A percentile compares a stretch with the other conserved stretches of the same genome.
Evolutionary conservation across 768 basidiomycete species (phyloP).

Genomic region (Tricholoma sp.): DNA sequence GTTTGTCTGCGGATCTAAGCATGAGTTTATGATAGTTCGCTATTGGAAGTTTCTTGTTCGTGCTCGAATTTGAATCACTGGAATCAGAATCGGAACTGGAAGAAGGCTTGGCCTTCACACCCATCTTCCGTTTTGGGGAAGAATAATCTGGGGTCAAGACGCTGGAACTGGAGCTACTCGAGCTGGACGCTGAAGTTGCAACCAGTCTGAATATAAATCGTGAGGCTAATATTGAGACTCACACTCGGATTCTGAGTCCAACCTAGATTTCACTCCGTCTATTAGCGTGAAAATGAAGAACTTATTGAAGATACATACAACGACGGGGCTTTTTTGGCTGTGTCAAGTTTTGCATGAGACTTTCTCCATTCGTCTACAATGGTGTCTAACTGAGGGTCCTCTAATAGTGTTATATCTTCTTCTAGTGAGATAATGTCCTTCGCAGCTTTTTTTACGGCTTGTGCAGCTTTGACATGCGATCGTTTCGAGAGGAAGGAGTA

Average conservation of each 20-base stretch:
- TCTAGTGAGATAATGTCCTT: conserved; percentile 58
- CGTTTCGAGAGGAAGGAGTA: conserved; percentile 66
- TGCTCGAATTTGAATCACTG: neutral
- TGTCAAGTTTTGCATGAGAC: conserved; percentile 19
- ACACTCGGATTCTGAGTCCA: conserved; percentile 23
- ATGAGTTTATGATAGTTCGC: too few relatives aligned
- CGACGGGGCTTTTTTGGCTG: conserved; percentile 11
- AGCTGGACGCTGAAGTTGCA: conserved; percentile 17
- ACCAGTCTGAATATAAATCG: neutral
- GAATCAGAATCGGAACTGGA: conserved; percentile 12
- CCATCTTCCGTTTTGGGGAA: neutral
- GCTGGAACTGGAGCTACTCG: conserved; percentile 13
- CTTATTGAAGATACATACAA: conserved; percentile 12
- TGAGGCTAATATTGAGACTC: neutral
- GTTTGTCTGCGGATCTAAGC: conserved; percentile 4
- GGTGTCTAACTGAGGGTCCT: conserved; percentile 55
- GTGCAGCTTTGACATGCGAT: conserved; percentile 65
- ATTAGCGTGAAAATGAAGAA: neutral
- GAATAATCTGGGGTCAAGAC: conserved; percentile 22
- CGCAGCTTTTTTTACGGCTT: conserved; percentile 69
- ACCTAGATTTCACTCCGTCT: conserved; percentile 6
- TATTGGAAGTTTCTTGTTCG: conserved; percentile 6
- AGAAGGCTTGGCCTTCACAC: neutral
- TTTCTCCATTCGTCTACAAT: conserved; percentile 65
- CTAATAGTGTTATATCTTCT: conserved; percentile 40